Percentiles rank a stretch among this genome's conserved stretches.
Evolutionary conservation across 192 early-diverging fungal species (phyloP).

Genomic region (Phlyctochytrium planicorne): DNA sequence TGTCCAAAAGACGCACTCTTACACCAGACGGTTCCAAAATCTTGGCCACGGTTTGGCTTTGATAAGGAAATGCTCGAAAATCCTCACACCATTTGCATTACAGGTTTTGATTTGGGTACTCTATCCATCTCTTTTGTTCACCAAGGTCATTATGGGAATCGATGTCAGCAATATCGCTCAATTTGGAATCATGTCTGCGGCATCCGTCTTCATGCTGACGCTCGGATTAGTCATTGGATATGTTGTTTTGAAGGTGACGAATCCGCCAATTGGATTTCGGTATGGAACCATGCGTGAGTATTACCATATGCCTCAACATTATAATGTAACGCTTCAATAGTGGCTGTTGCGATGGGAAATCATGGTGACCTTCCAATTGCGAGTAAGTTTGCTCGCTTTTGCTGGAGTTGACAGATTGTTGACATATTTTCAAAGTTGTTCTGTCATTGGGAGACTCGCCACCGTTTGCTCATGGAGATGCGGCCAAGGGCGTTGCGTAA

Average conservation of each 20-base stretch:
- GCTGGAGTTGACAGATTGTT: neutral
- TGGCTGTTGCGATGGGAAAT: conserved; percentile 34
- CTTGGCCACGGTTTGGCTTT: conserved; percentile 13
- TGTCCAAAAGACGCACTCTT: conserved; percentile 8
- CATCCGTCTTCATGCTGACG: conserved; percentile 10
- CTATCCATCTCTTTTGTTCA: conserved; percentile 36
- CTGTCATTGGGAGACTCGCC: conserved; percentile 17
- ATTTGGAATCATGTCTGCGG: conserved; percentile 25
- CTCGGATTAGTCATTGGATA: conserved; percentile 6
- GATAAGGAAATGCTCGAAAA: neutral
- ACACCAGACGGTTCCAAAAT: conserved; percentile 16
- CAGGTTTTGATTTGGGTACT: conserved; percentile 30
- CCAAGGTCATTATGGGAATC: conserved; percentile 28
- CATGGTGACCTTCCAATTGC: conserved; percentile 33
- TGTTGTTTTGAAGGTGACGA: conserved; percentile 15
- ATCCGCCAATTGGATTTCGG: conserved; percentile 22
- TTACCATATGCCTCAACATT: neutral
- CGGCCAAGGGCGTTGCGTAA: conserved; percentile 22
- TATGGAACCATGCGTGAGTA: conserved; percentile 21
- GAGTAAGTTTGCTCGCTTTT: neutral
- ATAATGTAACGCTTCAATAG: neutral
- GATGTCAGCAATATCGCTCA: conserved; percentile 11
- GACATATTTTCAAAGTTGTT: conserved; percentile 8
- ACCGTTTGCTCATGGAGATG: conserved; percentile 29
- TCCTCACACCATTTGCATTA: conserved; percentile 16